phyloP scores from a whole-genome alignment of 768 basidiomycete species.

The Serpula lacrymans region DNA sequence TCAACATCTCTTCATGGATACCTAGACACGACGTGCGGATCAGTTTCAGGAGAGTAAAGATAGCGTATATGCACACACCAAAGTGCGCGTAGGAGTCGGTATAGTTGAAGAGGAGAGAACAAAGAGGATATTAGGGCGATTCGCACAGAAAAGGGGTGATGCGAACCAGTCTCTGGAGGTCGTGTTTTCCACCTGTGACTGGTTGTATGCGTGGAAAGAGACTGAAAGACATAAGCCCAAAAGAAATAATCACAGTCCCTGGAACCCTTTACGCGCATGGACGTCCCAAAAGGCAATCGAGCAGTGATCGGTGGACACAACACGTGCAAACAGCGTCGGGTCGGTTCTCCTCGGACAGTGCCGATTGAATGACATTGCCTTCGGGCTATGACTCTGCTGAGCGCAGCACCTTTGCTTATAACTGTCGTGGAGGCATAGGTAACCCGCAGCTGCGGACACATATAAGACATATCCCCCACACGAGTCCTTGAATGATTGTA shows the following conservation, averaged over 20 bases:
- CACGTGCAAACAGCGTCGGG: slow-evolving; percentile 13
- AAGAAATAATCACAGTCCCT: slow-evolving; percentile 2
- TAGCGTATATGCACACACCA: slow-evolving; percentile 44
- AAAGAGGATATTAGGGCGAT: slow-evolving; percentile 35
- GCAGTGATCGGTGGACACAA: slow-evolving; percentile 10
- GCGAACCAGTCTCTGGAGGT: slow-evolving; percentile 88
- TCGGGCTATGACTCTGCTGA: too few relatives aligned
- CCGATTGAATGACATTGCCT: too few relatives aligned
- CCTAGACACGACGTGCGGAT: slow-evolving; percentile 43
- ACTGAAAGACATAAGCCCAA: neutral
- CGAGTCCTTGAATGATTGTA: too few relatives aligned
- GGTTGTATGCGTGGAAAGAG: slow-evolving; percentile 4
- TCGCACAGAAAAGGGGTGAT: slow-evolving; percentile 23
- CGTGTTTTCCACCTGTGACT: slow-evolving; percentile 54
- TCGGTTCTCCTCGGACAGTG: too few relatives aligned
- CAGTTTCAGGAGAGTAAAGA: neutral
- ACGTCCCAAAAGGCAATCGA: slow-evolving; percentile 9
- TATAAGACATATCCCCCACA: too few relatives aligned
- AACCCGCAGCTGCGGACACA: too few relatives aligned
- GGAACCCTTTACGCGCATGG: too few relatives aligned
- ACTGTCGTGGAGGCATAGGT: too few relatives aligned
- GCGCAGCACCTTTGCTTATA: too few relatives aligned
- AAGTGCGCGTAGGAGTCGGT: slow-evolving; percentile 97
- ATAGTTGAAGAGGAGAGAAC: slow-evolving; percentile 59
- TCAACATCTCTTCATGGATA: slow-evolving; percentile 99